Evolutionary conservation across 768 basidiomycete genomes (phyloP).

Genomic region (Kwoniella heveanensis): DNA sequence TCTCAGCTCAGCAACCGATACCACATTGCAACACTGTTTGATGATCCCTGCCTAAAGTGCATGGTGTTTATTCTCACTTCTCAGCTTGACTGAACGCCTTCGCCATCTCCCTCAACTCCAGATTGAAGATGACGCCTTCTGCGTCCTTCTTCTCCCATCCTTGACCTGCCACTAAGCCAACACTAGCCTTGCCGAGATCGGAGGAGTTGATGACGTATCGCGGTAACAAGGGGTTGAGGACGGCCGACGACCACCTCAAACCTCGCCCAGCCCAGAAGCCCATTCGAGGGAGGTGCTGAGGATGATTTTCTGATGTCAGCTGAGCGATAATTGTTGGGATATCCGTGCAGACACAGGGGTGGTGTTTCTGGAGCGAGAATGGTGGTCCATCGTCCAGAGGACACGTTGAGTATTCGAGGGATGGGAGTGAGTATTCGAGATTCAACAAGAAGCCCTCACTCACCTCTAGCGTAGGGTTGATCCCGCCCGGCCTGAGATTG

Average conservation of each 20-base stretch:
- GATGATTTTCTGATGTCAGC: background rate
- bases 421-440: too few species aligned
- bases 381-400: too few species aligned
- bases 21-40: background rate
- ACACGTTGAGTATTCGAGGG: too few species aligned
- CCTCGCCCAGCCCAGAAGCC: conserved; percentile 1
- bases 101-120: conserved; percentile 20
- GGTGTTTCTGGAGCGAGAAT: too few species aligned
- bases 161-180: conserved; percentile 18
- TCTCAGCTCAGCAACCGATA: too few species aligned
- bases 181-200: conserved; percentile 19
- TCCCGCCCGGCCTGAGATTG: conserved; percentile 34
- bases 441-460: too few species aligned
- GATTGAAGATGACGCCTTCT: conserved; percentile 28
- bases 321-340: too few species aligned
- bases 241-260: background rate
- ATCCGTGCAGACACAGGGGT: too few species aligned
- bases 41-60: too few species aligned
- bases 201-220: conserved; percentile 13
- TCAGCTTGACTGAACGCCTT: background rate
- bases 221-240: conserved; percentile 16
- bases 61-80: background rate
- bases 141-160: conserved; percentile 26
- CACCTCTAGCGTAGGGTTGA: conserved; percentile 31
- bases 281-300: conserved; percentile 16